Percentiles rank a stretch among this genome's conserved stretches.
phyloP scores from a whole-genome alignment of 768 basidiomycete genomes.

The Candolleomyces aberdarensis region DNA sequence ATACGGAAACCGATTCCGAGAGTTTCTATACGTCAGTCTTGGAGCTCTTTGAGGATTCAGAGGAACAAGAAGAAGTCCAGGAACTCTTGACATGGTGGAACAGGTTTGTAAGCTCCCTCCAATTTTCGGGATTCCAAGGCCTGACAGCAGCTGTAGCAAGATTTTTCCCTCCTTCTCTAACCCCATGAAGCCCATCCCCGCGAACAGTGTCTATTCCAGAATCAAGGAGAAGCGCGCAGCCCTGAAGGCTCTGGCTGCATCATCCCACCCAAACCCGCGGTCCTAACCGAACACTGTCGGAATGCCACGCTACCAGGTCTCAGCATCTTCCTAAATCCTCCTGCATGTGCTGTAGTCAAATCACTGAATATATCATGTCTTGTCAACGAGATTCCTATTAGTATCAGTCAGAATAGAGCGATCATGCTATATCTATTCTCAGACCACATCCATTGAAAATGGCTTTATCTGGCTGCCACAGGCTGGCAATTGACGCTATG shows the following conservation, averaged over 20 bases:
- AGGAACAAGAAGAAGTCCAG: not conserved
- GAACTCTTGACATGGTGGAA: not conserved
- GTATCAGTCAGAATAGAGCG: too few relatives aligned
- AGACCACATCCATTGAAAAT: too few relatives aligned
- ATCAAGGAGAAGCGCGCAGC: not conserved
- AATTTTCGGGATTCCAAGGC: not conserved
- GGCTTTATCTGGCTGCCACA: too few relatives aligned
- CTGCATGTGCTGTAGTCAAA: too few relatives aligned
- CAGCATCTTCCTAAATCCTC: too few relatives aligned
- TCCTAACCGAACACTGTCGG: too few relatives aligned
- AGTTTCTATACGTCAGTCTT: not conserved
- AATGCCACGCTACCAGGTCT: too few relatives aligned
- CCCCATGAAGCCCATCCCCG: not conserved
- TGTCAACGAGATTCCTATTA: too few relatives aligned
- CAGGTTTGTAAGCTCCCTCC: not conserved
- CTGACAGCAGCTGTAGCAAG: not conserved
- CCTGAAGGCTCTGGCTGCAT: not conserved
- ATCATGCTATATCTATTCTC: too few relatives aligned
- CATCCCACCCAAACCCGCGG: too few relatives aligned
- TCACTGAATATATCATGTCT: too few relatives aligned
- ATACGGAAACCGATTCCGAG: not conserved
- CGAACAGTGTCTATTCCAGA: not conserved
- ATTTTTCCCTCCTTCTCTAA: not conserved
- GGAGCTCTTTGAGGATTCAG: not conserved
- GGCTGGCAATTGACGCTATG: too few relatives aligned